A percentile compares a stretch with the other conserved stretches of the same genome.
phyloP scores from a whole-genome alignment of 2,329 filamentous ascomycete genomes.

The Tolypocladium cylindrosporum region DNA sequence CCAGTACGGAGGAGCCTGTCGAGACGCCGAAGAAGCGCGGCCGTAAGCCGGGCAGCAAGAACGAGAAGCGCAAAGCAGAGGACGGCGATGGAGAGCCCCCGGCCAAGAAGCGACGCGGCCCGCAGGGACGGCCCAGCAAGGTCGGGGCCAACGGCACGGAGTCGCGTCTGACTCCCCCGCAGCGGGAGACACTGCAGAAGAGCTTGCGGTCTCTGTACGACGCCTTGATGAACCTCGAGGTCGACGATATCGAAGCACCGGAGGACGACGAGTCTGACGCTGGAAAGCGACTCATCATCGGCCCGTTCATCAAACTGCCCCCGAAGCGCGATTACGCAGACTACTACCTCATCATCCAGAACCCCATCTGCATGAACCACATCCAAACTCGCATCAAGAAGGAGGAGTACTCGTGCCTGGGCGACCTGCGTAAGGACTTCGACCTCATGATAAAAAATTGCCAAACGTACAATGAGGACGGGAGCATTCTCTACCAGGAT shows the following conservation, averaged over 20 bases:
- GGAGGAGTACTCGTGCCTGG: slow-evolving; percentile 77
- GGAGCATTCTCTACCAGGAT: slow-evolving; percentile 83
- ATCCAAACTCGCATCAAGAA: slow-evolving; percentile 94
- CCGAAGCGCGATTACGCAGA: slow-evolving; percentile 85
- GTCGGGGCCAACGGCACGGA: slow-evolving; percentile 22
- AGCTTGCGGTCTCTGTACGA: slow-evolving; percentile 72
- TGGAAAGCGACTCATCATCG: slow-evolving; percentile 72
- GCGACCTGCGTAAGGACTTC: slow-evolving; percentile 75
- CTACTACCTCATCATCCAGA: slow-evolving; percentile 88
- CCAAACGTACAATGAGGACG: slow-evolving; percentile 92
- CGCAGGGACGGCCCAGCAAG: slow-evolving; percentile 60
- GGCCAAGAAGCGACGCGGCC: slow-evolving; percentile 67
- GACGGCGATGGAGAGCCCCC: slow-evolving; percentile 69
- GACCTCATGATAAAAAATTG: slow-evolving; percentile 82
- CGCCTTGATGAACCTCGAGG: slow-evolving; percentile 72
- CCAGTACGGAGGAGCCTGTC: slow-evolving; percentile 65
- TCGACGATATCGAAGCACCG: slow-evolving; percentile 54
- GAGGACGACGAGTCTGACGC: slow-evolving; percentile 49
- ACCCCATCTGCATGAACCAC: slow-evolving; percentile 91
- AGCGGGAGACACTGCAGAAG: slow-evolving; percentile 69
- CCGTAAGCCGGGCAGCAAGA: slow-evolving; percentile 64
- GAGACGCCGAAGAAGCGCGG: slow-evolving; percentile 74
- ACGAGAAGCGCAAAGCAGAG: slow-evolving; percentile 82
- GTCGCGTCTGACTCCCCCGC: slow-evolving; percentile 49
- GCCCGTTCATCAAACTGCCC: slow-evolving; percentile 86